Percentiles rank a stretch among this genome's conserved stretches.
These are phyloP conservation scores for Pseudocohnilembus persalinus DNA, from an alignment of 169 alveolate species.

Conservation along the genomic window DNA sequence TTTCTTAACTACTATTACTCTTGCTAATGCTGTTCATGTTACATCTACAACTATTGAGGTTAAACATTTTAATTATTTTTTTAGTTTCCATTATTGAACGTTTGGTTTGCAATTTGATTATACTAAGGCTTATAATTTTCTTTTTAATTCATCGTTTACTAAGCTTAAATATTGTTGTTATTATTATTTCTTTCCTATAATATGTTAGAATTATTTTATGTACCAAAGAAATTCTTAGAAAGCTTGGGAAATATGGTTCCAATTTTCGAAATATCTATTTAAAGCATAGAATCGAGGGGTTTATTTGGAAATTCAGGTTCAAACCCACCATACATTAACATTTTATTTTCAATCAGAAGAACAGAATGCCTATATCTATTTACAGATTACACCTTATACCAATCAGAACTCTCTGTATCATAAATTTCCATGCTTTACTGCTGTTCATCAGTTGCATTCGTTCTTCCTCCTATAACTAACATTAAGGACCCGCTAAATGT, in stretches of 20 bases:
- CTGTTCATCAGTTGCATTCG: constrained; percentile 13
- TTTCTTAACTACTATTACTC: background rate
- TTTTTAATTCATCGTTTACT: background rate
- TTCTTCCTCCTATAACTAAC: constrained; percentile 59
- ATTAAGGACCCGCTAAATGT: constrained; percentile 35
- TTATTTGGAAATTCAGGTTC: constrained; percentile 94
- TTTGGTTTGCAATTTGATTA: background rate
- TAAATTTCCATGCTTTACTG: constrained; percentile 79
- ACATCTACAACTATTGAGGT: background rate
- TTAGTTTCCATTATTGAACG: background rate
- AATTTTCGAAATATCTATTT: constrained; percentile 35
- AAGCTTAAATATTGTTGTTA: background rate
- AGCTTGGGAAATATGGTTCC: constrained; percentile 3
- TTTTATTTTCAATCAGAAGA: constrained; percentile 85
- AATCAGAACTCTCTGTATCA: constrained; percentile 95
- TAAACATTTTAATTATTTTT: too few species aligned
- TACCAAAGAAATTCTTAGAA: background rate
- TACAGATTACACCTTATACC: constrained; percentile 91
- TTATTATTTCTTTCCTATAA: constrained; percentile 15
- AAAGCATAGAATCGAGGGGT: constrained; percentile 83
- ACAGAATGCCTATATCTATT: constrained; percentile 94
- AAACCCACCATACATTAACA: constrained; percentile 96
- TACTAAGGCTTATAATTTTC: background rate
- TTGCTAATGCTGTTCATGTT: background rate
- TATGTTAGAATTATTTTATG: background rate